Conservation (phyloP, 2,329 filamentous ascomycete species). For the Ramichloridium luteum region DNA sequence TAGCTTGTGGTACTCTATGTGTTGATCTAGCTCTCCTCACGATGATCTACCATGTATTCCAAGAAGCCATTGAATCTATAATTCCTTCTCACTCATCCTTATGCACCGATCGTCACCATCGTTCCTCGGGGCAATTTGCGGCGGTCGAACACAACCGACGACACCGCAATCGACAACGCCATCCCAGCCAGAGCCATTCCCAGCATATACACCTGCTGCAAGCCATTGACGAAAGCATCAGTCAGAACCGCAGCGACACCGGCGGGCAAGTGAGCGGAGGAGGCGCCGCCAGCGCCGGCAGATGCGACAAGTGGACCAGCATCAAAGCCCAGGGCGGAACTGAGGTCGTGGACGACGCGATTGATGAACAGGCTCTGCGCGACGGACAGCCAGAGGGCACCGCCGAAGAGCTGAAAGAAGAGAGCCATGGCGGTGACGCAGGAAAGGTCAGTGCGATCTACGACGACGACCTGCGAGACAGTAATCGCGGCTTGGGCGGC, state of each 20-base stretch:
- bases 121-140: neutral
- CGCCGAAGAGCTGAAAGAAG: conserved; percentile 32
- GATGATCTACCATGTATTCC: too few species aligned
- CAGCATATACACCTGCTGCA: neutral
- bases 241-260: conserved; percentile 6
- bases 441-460: conserved; percentile 25
- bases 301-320: conserved; percentile 28
- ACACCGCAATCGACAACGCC: neutral
- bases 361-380: conserved; percentile 33
- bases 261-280: too few species aligned
- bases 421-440: conserved; percentile 28
- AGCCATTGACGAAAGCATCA: neutral
- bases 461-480: conserved; percentile 26
- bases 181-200: neutral
- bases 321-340: conserved; percentile 31
- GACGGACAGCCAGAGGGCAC: conserved; percentile 30
- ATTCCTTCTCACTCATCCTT: too few species aligned
- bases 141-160: neutral
- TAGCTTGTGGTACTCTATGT: too few species aligned
- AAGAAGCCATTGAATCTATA: too few species aligned
- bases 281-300: conserved; percentile 46
- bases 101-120: neutral
- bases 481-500: conserved; percentile 31
- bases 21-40: too few species aligned
- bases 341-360: neutral